phyloP scores from a whole-genome alignment of 2,329 filamentous ascomycete species.

The Monosporascus sp. region DNA sequence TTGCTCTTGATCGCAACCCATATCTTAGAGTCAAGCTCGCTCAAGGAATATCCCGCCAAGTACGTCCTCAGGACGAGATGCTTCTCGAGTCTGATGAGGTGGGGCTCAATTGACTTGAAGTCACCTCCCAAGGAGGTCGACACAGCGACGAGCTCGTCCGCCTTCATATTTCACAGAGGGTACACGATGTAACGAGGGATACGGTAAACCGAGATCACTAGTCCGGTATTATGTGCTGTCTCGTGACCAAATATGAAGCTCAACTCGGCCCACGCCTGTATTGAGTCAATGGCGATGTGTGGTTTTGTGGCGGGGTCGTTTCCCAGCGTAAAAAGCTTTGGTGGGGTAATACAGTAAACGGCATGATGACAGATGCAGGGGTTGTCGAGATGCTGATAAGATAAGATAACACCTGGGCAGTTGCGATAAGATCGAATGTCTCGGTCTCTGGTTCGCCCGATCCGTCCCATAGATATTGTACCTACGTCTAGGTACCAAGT shows the following conservation, averaged over 20 bases:
- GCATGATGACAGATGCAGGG: background rate
- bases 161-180: slow-evolving; percentile 41
- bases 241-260: slow-evolving; percentile 2
- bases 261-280: too few relatives aligned
- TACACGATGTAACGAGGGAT: background rate
- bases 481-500: too few relatives aligned
- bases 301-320: slow-evolving; percentile 13
- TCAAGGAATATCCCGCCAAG: slow-evolving; percentile 73
- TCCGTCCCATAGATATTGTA: too few relatives aligned
- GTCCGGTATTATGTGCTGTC: background rate
- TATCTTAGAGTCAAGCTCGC: slow-evolving; percentile 71
- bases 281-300: background rate
- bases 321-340: background rate
- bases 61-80: slow-evolving; percentile 84
- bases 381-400: too few relatives aligned
- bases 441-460: too few relatives aligned
- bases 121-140: slow-evolving; percentile 53
- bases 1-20: slow-evolving; percentile 82
- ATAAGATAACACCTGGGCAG: too few relatives aligned
- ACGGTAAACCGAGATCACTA: background rate
- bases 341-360: background rate
- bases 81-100: slow-evolving; percentile 73
- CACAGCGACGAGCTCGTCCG: slow-evolving; percentile 48
- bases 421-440: too few relatives aligned
- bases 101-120: slow-evolving; percentile 75